Evolutionary conservation across 2,329 filamentous ascomycete genomes (phyloP).

Genomic region (Penicillium sp.): DNA sequence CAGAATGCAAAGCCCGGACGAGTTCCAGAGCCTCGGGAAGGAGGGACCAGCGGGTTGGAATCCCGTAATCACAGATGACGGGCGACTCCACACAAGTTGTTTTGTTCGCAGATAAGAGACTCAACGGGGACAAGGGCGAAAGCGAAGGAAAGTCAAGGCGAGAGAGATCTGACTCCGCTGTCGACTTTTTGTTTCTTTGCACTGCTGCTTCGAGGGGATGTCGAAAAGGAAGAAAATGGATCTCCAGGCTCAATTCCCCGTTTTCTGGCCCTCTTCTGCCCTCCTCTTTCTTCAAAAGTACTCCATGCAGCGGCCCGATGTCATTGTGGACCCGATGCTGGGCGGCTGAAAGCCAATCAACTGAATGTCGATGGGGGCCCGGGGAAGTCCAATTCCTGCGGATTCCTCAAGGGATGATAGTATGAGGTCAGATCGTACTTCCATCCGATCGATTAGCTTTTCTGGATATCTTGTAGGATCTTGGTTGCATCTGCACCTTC

Average conservation of each 20-base stretch:
- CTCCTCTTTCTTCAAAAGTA: conserved; percentile 10
- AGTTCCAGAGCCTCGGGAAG: conserved; percentile 26
- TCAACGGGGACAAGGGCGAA: background rate
- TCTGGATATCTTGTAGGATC: background rate
- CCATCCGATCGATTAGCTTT: background rate
- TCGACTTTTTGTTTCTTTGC: background rate
- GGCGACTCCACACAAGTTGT: background rate
- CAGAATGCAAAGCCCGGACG: conserved; percentile 22
- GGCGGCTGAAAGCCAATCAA: conserved; percentile 8
- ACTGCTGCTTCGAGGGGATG: background rate
- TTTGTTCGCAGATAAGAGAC: background rate
- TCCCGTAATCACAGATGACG: background rate
- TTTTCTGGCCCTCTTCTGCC: background rate
- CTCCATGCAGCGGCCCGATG: conserved; percentile 4
- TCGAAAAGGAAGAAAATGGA: conserved; percentile 1
- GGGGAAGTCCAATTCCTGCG: background rate
- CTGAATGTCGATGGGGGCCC: background rate
- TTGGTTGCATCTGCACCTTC: background rate
- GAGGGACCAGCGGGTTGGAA: conserved; percentile 20
- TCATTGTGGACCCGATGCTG: conserved; percentile 17
- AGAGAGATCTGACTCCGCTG: background rate
- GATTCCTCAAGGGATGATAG: background rate
- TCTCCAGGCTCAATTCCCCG: background rate
- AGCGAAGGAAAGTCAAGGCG: background rate
- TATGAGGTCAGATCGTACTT: conserved; percentile 2